phyloP scores from a whole-genome alignment of 2,329 filamentous ascomycete genomes.

The Drechslerella dactyloides region DNA sequence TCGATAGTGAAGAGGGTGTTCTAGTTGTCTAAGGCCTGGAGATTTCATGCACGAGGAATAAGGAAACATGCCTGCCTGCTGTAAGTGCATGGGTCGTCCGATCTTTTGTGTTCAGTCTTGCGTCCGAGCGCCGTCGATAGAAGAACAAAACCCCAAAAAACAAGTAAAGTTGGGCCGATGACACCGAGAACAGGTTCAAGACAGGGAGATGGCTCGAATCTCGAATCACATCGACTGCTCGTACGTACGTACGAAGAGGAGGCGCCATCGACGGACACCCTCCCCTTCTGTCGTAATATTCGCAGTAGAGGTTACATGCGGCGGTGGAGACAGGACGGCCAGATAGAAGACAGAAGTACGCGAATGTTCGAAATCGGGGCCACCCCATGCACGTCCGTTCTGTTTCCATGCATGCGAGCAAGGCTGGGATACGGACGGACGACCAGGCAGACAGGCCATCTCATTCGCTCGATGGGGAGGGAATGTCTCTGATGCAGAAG shows the following conservation, averaged over 20 bases:
- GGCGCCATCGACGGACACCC: neutral
- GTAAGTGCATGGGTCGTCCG: slow-evolving; percentile 51
- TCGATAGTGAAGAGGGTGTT: slow-evolving; percentile 6
- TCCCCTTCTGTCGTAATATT: neutral
- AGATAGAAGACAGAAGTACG: no score
- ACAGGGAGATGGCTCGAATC: neutral
- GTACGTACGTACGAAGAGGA: no score
- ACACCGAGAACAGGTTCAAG: neutral
- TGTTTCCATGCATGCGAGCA: neutral
- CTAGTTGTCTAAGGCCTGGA: slow-evolving; percentile 1
- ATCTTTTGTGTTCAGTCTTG: slow-evolving; percentile 39
- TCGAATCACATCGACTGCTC: neutral
- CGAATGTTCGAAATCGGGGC: neutral
- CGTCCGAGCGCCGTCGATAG: no score
- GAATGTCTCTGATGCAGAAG: no score
- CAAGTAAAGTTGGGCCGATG: neutral
- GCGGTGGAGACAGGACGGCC: neutral
- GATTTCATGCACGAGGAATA: slow-evolving; percentile 37
- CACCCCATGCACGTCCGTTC: neutral
- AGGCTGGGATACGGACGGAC: slow-evolving; percentile 1
- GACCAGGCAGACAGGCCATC: neutral
- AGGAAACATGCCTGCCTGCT: slow-evolving; percentile 43
- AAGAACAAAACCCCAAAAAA: no score
- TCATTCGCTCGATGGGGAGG: no score
- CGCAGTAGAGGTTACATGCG: neutral